Base-by-base conservation (phyloP, 768 basidiomycete species). In the Termitomyces sp. region DNA sequence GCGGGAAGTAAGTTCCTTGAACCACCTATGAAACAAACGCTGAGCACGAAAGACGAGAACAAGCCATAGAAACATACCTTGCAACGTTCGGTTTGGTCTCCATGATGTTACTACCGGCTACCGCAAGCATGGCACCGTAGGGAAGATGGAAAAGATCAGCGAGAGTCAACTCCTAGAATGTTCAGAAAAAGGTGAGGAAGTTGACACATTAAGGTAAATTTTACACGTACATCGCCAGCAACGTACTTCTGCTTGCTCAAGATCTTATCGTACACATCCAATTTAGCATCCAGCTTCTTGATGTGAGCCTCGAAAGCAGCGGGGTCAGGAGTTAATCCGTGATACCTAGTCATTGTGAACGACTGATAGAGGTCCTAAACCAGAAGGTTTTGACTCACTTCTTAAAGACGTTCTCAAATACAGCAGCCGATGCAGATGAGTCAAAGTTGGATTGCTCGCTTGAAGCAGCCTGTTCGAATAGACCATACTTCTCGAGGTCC, bases 371-470 rank as follows among this genome's bases (percentile, higher is more conserved):
- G 7, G 13, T 22, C 11, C 13, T 31, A n/a, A 32, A 31, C 3
- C 5, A 16, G 1, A 40, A 9, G 6, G 15, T 25, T 56, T 49
- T 0, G 27, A 60, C 73, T 46, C 49, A 85, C 83, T 65, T 66
- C 57, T 82, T 81, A 56, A 78, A 73, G n/a, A 83, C 61, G 57
- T 73, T 75, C 65, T 89, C 84, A 3, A 50, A 56, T 7, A 74
- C 69, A 5, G 82, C 66, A 2, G 65, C 68, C 15, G 62, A 50
- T 0, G 77, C 85, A 53, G 63, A 73, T 0, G 75, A 66, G 49
- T 87, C 75, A 56, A 88, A 89, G 63, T 84, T 76, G 58, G 66
- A 66, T 6, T 62, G 44, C 66, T 89, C 87, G 56, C 79, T 69
- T 9, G 78, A 79, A 1, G 75, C 72, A 0, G 78, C 78, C 62